Conservation (phyloP, 83 land plant genomes). For the Thuja plicata region DNA sequence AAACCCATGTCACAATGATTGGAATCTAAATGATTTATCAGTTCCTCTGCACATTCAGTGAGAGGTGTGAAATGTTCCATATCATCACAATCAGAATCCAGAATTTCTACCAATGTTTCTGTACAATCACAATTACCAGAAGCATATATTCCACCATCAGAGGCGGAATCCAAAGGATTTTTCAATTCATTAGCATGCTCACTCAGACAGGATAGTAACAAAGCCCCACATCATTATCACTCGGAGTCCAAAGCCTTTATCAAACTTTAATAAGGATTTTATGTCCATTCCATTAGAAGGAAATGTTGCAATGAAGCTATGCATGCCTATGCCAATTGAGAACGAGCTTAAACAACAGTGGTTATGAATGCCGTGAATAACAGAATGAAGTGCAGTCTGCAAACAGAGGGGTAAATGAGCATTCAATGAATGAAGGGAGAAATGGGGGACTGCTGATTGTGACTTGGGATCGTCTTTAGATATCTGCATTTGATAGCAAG, state of each 20-base stretch:
- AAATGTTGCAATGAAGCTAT: not conserved
- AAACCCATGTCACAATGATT: not conserved
- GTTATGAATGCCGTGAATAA: not conserved
- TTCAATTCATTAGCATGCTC: not conserved
- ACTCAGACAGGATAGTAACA: not conserved
- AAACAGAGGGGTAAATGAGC: not conserved
- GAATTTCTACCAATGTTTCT: not conserved
- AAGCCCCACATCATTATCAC: not conserved
- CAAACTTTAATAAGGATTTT: not conserved
- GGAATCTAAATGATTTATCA: not conserved
- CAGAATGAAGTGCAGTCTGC: not conserved
- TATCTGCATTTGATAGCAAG: not conserved
- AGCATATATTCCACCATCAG: not conserved
- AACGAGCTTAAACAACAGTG: not conserved
- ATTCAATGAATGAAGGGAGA: not conserved
- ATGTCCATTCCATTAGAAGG: not conserved
- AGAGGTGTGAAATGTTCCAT: not conserved
- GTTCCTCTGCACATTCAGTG: not conserved
- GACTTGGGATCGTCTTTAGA: not conserved
- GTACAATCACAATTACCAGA: not conserved
- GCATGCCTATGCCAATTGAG: not conserved
- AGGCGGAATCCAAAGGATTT: not conserved
- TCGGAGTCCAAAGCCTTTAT: not conserved
- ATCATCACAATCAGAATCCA: not conserved
- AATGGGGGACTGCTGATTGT: not conserved